Evolutionary conservation across 495 filamentous ascomycete genomes (phyloP).

Genomic region (Penicillium ochrochloron): DNA sequence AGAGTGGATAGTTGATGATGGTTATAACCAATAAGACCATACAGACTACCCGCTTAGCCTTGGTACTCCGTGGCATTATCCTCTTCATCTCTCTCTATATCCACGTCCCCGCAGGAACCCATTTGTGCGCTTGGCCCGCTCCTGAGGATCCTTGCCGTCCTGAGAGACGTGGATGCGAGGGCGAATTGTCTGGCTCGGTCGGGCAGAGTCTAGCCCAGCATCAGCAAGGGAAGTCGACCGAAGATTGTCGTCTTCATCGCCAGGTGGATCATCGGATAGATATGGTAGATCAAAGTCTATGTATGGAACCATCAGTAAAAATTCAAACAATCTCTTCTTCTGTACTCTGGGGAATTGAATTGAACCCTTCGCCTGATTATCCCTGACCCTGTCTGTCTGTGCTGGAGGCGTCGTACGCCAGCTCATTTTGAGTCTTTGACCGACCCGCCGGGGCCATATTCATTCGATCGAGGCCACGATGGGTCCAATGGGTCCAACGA

Average conservation of each 20-base stretch:
- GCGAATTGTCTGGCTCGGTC: neutral
- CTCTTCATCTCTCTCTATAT: neutral
- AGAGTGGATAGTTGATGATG: neutral
- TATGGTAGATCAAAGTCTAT: neutral
- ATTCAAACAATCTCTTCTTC: neutral
- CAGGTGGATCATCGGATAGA: neutral
- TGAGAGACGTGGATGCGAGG: conserved; percentile 11
- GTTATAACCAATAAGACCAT: neutral
- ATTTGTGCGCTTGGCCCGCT: conserved; percentile 6
- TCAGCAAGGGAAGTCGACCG: neutral
- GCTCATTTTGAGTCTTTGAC: neutral
- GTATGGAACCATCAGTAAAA: neutral
- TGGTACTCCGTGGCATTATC: neutral
- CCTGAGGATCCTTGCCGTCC: conserved; percentile 13
- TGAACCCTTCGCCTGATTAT: neutral
- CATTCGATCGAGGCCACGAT: neutral
- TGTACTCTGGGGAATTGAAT: neutral
- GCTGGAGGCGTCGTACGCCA: neutral
- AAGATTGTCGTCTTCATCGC: conserved; percentile 1
- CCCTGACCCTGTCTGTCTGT: neutral
- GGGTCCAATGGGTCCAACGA: neutral
- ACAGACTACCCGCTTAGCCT: neutral
- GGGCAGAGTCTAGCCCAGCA: conserved; percentile 6
- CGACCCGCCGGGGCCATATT: neutral
- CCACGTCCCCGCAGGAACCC: conserved; percentile 8